phyloP scores from a whole-genome alignment of 2,329 filamentous ascomycete genomes.

The Berkeleyomyces rouxiae region DNA sequence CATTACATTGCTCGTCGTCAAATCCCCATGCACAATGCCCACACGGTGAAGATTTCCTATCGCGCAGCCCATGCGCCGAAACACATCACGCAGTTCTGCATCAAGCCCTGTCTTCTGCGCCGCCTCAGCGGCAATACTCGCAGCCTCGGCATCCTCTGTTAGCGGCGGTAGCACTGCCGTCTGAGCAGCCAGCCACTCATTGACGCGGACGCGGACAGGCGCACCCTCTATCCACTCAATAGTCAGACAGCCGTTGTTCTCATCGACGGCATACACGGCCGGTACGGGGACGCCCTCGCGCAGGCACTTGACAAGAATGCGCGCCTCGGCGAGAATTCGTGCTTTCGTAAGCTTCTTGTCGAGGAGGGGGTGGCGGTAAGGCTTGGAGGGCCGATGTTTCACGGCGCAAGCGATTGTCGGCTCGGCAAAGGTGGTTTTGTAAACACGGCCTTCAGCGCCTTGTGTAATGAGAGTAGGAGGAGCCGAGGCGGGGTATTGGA shows the following conservation, averaged over 20 bases:
- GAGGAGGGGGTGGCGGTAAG: slow-evolving; percentile 79
- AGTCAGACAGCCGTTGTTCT: slow-evolving; percentile 53
- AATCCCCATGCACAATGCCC: slow-evolving; percentile 85
- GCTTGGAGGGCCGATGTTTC: slow-evolving; percentile 81
- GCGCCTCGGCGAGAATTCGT: slow-evolving; percentile 74
- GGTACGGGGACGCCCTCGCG: slow-evolving; percentile 71
- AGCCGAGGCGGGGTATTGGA: slow-evolving; percentile 42
- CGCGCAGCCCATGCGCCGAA: slow-evolving; percentile 52
- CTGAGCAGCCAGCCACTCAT: slow-evolving; percentile 45
- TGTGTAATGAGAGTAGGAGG: slow-evolving; percentile 63
- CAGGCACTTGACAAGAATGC: slow-evolving; percentile 64
- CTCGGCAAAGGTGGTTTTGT: slow-evolving; percentile 65
- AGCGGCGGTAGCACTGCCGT: slow-evolving; percentile 20
- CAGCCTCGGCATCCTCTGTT: slow-evolving; percentile 7
- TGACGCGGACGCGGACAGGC: slow-evolving; percentile 53
- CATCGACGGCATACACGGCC: slow-evolving; percentile 54
- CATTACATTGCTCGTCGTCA: slow-evolving; percentile 98
- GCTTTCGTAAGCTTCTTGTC: slow-evolving; percentile 75
- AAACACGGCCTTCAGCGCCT: slow-evolving; percentile 90
- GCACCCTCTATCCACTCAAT: slow-evolving; percentile 71
- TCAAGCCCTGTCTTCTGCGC: slow-evolving; percentile 26
- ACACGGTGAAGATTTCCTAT: slow-evolving; percentile 63
- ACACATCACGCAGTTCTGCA: slow-evolving; percentile 39
- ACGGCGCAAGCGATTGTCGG: slow-evolving; percentile 56
- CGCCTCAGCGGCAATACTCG: slow-evolving; percentile 14